Percentiles rank a stretch among this genome's conserved stretches.
Conservation (phyloP, 2,329 filamentous ascomycete genomes). For the Phialophora tarda region DNA sequence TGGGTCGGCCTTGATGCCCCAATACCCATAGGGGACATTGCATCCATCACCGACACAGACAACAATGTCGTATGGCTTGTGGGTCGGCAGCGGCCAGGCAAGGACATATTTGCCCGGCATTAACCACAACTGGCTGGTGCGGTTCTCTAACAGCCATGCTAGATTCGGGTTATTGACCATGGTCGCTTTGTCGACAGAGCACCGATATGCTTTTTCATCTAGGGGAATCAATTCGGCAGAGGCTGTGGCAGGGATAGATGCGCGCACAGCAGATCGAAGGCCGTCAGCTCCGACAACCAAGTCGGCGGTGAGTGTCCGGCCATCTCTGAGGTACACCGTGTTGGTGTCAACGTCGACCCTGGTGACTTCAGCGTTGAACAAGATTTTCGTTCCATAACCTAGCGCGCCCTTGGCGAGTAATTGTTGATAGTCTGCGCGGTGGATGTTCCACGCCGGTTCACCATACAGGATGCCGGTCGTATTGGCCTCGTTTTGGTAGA, state of each 20-base stretch:
- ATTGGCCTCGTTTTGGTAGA: constrained; percentile 11
- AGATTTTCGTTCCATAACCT: constrained; percentile 8
- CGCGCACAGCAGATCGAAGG: constrained; percentile 8
- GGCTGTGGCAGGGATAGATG: constrained; percentile 13
- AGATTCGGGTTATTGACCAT: constrained; percentile 15
- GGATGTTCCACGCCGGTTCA: constrained; percentile 9
- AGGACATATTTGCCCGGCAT: constrained; percentile 14
- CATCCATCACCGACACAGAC: constrained; percentile 17
- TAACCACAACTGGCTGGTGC: constrained; percentile 9
- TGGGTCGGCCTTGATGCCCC: constrained; percentile 20
- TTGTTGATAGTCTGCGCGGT: constrained; percentile 18
- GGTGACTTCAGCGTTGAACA: constrained; percentile 17
- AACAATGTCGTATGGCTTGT: constrained; percentile 16
- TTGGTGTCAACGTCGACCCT: constrained; percentile 17
- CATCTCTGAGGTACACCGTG: constrained; percentile 14
- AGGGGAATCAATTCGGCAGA: constrained; percentile 8
- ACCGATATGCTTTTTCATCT: constrained; percentile 16
- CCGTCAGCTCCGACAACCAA: constrained; percentile 18
- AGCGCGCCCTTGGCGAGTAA: constrained; percentile 12
- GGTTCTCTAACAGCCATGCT: constrained; percentile 10
- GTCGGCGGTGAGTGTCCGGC: constrained; percentile 15
- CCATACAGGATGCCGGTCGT: constrained; percentile 6
- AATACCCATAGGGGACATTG: constrained; percentile 13
- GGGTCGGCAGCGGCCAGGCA: constrained; percentile 11
- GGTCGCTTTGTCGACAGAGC: constrained; percentile 14